Evolutionary conservation across 495 filamentous ascomycete genomes (phyloP).

Genomic region (Achaetomiella virescens): DNA sequence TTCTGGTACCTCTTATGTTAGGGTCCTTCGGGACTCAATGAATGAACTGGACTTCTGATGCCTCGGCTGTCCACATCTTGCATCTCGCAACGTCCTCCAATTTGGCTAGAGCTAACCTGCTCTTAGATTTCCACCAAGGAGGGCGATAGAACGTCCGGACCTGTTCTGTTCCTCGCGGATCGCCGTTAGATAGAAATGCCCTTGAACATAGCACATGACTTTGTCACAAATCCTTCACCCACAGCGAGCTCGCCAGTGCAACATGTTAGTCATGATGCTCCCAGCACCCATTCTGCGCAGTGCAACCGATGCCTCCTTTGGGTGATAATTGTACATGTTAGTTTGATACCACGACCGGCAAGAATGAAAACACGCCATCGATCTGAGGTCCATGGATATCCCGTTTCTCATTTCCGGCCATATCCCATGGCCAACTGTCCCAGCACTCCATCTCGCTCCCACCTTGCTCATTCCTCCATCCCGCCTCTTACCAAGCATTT

Average conservation of each 20-base stretch:
- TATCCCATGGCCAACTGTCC: neutral
- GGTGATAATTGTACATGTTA: slow-evolving; percentile 5
- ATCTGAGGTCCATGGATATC: neutral
- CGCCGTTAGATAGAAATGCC: neutral
- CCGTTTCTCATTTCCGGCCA: neutral
- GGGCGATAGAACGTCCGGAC: too few species aligned
- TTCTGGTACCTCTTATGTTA: slow-evolving; percentile 67
- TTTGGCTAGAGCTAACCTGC: slow-evolving; percentile 18
- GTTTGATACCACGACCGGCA: neutral
- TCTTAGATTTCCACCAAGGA: slow-evolving; percentile 1
- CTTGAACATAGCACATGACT: neutral
- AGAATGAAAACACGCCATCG: neutral
- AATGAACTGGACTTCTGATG: slow-evolving; percentile 57
- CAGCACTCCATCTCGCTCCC: neutral
- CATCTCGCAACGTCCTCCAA: neutral
- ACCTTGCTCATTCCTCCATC: neutral
- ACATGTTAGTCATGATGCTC: neutral
- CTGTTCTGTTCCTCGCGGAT: neutral
- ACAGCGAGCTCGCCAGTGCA: neutral
- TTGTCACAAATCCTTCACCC: neutral
- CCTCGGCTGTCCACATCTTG: slow-evolving; percentile 14
- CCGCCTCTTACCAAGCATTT: slow-evolving; percentile 56
- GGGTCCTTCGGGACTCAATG: slow-evolving; percentile 44
- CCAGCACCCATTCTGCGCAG: neutral
- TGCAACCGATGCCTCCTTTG: neutral